Evolutionary conservation across 352 stramenopile genomes (phyloP), one percentile per base, ranked within the genome.

Genomic region (Pythium brassicae): DNA sequence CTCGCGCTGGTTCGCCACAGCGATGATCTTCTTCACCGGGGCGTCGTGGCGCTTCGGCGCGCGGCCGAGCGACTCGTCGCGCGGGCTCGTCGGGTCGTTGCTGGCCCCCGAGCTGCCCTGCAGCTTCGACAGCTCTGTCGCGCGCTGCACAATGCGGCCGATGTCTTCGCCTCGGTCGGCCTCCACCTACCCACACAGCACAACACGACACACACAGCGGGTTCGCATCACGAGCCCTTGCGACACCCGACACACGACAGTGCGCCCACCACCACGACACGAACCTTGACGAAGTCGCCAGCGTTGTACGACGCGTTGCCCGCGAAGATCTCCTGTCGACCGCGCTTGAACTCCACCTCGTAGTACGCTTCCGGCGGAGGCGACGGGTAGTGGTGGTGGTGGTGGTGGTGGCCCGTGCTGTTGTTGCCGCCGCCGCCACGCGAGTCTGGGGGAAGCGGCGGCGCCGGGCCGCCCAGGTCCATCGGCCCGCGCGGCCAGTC

Each of bases 91-190:
- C 9, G 59, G 59, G 5, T 90, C 75, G 12, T 58, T 61, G 6
- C 40, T 49, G 34, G 42, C 20, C 4, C 42, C 42, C 9, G n/a
- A 32, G 9, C 14, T 57, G 53, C 55, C 42, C 50, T 68, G 69
- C 52, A 87, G 74, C 65, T 97, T 96, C 2, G 91, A 74, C 7
- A 96, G 50, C 14, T 97, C 83, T 4, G 81, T 83, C 25, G 89
- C 88, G 44, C 83, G 80, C 59, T 97, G 78, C 20, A 98, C 86
- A 53, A 98, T 95, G 12, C 75, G 77, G 5, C 96, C 96, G 57
- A 99, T 94, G 74, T 99, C 96, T 68, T 98, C 95, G 47, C 96
- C 96, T 23, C 96, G 91, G 67, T 99, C 96, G 20, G 96, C 96
- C 71, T 99, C 96, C 42, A 99, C 96, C 85, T 98, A 50, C 23